phyloP scores from a whole-genome alignment of 208 protist species.

The Willaertia magna region DNA sequence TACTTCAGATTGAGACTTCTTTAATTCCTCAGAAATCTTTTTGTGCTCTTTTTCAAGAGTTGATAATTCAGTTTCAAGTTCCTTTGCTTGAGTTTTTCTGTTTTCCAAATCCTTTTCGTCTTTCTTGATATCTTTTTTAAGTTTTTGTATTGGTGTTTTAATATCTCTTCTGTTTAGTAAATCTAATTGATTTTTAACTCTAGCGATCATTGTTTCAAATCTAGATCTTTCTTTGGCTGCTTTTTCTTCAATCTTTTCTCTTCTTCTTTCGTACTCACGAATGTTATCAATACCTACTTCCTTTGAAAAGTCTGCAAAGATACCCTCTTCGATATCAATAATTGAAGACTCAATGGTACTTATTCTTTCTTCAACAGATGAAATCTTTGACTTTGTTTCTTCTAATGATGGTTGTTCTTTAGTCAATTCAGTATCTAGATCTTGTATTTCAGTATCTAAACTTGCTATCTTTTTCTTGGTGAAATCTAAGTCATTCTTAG shows the following conservation, averaged over 20 bases:
- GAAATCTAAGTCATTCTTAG: neutral
- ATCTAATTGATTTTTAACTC: constrained; percentile 26
- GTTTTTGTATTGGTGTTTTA: constrained; percentile 8
- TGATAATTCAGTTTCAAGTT: constrained; percentile 15
- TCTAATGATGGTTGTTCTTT: constrained; percentile 14
- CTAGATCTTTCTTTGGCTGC: constrained; percentile 32
- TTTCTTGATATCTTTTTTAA: constrained; percentile 26
- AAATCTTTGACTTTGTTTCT: neutral
- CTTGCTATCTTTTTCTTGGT: constrained; percentile 27
- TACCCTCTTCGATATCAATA: neutral
- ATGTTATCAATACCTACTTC: neutral
- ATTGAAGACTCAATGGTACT: neutral
- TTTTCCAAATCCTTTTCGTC: neutral
- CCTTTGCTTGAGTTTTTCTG: neutral
- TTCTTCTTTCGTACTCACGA: neutral
- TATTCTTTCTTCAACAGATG: neutral
- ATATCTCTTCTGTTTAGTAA: constrained; percentile 29
- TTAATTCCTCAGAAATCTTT: constrained; percentile 42
- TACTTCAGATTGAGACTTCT: constrained; percentile 20
- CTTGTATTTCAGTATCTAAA: constrained; percentile 55
- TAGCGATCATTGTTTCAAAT: constrained; percentile 21
- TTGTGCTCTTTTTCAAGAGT: constrained; percentile 40
- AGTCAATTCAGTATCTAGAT: constrained; percentile 28
- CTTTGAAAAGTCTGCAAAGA: neutral
- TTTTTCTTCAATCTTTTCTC: constrained; percentile 32